These are phyloP conservation scores for Ananas comosus DNA, from an alignment of 176 grass and related monocot genomes.

Conservation along the genomic window DNA sequence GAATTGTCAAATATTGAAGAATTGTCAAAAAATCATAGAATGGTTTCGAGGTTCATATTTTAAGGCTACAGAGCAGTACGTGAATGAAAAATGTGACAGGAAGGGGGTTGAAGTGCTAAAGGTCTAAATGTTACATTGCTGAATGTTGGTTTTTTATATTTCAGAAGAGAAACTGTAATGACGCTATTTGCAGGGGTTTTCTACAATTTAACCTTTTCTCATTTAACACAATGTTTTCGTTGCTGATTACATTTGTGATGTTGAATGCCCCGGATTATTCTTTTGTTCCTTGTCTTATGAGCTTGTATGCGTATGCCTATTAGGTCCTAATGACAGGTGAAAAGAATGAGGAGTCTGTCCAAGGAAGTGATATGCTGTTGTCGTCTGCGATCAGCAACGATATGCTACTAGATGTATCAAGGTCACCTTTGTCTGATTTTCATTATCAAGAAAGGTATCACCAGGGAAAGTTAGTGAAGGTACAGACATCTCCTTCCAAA, in stretches of 20 bases:
- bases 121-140: too few species aligned
- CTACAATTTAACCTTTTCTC: too few species aligned
- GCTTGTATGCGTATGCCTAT: slow-evolving; percentile 15
- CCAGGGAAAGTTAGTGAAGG: slow-evolving; percentile 66
- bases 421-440: slow-evolving; percentile 70
- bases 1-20: too few species aligned
- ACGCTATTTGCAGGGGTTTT: too few species aligned
- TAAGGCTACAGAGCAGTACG: too few species aligned
- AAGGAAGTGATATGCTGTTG: slow-evolving; percentile 48
- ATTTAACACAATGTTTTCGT: too few species aligned
- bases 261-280: not conserved
- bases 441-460: slow-evolving; percentile 78
- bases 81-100: too few species aligned
- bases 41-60: too few species aligned
- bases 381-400: slow-evolving; percentile 30
- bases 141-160: too few species aligned
- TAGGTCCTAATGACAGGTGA: slow-evolving; percentile 51
- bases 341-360: slow-evolving; percentile 23
- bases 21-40: too few species aligned
- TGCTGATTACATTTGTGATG: not conserved
- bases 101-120: too few species aligned
- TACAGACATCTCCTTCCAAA: slow-evolving; percentile 13
- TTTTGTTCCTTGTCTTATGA: not conserved
- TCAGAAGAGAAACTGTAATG: too few species aligned
- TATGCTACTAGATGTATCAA: slow-evolving; percentile 48